phyloP scores from a whole-genome alignment of 2,329 filamentous ascomycete species.

The Aspergillus brasiliensis region DNA sequence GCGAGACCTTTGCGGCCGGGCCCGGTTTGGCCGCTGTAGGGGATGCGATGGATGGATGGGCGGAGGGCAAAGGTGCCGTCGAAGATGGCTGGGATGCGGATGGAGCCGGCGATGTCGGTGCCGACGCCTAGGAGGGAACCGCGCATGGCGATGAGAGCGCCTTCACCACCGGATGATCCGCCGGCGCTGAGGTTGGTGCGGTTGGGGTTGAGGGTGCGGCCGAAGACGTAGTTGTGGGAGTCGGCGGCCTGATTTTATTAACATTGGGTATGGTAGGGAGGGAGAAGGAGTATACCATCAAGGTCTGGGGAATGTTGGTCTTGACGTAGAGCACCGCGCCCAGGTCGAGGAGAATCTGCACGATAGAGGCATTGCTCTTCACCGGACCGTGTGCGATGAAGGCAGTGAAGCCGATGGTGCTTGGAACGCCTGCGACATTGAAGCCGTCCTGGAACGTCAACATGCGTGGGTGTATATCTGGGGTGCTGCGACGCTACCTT shows the following conservation, averaged over 20 bases:
- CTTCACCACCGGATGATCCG: slow-evolving; percentile 68
- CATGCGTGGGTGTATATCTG: neutral
- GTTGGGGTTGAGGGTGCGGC: slow-evolving; percentile 63
- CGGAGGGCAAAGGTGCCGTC: slow-evolving; percentile 53
- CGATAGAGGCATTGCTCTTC: slow-evolving; percentile 55
- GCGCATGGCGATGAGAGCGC: slow-evolving; percentile 60
- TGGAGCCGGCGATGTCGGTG: slow-evolving; percentile 58
- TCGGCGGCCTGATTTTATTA: slow-evolving; percentile 43
- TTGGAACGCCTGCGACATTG: slow-evolving; percentile 53
- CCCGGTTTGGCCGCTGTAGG: slow-evolving; percentile 46
- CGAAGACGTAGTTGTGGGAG: slow-evolving; percentile 59
- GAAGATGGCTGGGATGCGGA: slow-evolving; percentile 51
- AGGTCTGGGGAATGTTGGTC: slow-evolving; percentile 65
- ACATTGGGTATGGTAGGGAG: accelerated
- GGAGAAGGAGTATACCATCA: slow-evolving; percentile 13
- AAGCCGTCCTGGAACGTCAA: slow-evolving; percentile 45
- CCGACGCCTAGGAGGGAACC: slow-evolving; percentile 62
- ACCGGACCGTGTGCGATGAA: slow-evolving; percentile 61
- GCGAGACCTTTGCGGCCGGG: slow-evolving; percentile 17
- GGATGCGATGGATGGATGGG: slow-evolving; percentile 49
- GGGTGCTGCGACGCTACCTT: slow-evolving; percentile 23
- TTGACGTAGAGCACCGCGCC: slow-evolving; percentile 69
- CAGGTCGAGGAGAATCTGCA: slow-evolving; percentile 57
- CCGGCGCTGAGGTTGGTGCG: slow-evolving; percentile 62
- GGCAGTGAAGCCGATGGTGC: slow-evolving; percentile 59